Conservation (phyloP, 129 eudicot species). For the Deinandra increscens region DNA sequence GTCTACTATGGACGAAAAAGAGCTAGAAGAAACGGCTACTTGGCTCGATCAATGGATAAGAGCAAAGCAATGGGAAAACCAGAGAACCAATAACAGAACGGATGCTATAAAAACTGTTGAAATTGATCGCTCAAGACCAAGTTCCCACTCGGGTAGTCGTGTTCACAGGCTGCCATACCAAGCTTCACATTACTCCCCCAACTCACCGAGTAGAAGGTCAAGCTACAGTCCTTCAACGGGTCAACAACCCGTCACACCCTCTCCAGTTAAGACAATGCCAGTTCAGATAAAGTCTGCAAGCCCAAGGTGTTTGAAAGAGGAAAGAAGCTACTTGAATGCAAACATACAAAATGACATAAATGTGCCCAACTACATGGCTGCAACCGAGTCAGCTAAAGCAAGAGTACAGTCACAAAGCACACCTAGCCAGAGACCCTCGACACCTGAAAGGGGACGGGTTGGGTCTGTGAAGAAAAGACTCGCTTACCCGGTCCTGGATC, state of each 20-base stretch:
- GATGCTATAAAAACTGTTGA: slow-evolving; percentile 62
- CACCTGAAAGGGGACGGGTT: slow-evolving; percentile 70
- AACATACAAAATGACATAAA: slow-evolving; percentile 57
- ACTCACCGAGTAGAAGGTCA: slow-evolving; percentile 46
- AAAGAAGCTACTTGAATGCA: slow-evolving; percentile 61
- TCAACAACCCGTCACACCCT: slow-evolving; percentile 56
- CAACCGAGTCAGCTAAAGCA: slow-evolving; percentile 90
- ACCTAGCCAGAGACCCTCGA: slow-evolving; percentile 74
- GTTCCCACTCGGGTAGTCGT: slow-evolving; percentile 28
- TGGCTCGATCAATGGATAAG: slow-evolving; percentile 65
- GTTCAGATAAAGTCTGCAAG: slow-evolving; percentile 65
- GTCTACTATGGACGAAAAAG: slow-evolving; percentile 41
- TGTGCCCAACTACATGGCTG: slow-evolving; percentile 83
- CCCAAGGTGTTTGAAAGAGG: slow-evolving; percentile 58
- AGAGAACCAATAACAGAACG: slow-evolving; percentile 41
- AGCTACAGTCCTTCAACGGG: slow-evolving; percentile 36
- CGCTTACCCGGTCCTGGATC: slow-evolving; percentile 63
- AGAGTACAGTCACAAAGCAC: slow-evolving; percentile 70
- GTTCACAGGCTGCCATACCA: slow-evolving; percentile 33
- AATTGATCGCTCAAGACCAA: slow-evolving; percentile 49
- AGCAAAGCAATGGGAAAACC: slow-evolving; percentile 61
- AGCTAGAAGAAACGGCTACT: slow-evolving; percentile 43
- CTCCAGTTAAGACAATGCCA: slow-evolving; percentile 42
- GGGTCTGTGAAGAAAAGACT: slow-evolving; percentile 64
- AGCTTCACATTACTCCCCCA: slow-evolving; percentile 39